These are phyloP conservation scores for Auriscalpium orientale DNA, from an alignment of 768 basidiomycete genomes.

Conservation along the genomic window DNA sequence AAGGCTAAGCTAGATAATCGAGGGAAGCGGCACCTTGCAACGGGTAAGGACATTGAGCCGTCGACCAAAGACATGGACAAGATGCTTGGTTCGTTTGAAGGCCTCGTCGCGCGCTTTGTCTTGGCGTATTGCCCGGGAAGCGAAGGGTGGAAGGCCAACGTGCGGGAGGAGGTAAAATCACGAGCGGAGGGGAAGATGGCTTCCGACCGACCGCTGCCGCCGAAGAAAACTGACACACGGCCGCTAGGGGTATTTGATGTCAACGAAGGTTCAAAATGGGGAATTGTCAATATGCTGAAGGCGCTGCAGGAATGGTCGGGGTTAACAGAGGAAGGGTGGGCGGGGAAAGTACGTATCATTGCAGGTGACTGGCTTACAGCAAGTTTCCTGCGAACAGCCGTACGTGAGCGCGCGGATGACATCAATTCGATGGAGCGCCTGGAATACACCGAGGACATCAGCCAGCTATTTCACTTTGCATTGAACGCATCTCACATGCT, in stretches of 20 bases:
- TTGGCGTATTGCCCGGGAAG: background rate
- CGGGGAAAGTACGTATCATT: constrained; percentile 16
- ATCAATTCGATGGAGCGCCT: background rate
- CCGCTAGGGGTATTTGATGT: background rate
- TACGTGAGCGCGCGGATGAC: background rate
- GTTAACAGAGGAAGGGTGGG: constrained; percentile 16
- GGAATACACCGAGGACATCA: background rate
- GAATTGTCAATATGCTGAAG: constrained; percentile 19
- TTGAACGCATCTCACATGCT: background rate
- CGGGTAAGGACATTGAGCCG: background rate
- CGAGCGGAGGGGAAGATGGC: background rate
- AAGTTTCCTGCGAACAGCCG: background rate
- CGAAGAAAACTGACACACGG: background rate
- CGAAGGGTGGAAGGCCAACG: background rate
- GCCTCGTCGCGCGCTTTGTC: background rate
- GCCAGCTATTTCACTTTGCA: background rate
- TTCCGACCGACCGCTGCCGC: background rate
- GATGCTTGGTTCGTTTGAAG: background rate
- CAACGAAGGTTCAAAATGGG: constrained; percentile 23
- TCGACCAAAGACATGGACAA: background rate
- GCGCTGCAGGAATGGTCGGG: constrained; percentile 16
- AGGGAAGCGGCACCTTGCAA: background rate
- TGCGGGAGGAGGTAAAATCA: background rate
- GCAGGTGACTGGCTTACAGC: constrained; percentile 25
- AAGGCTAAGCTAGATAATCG: background rate